Evolutionary conservation across 169 alveolate genomes (phyloP).

Genomic region (Plasmodium falciparum): DNA sequence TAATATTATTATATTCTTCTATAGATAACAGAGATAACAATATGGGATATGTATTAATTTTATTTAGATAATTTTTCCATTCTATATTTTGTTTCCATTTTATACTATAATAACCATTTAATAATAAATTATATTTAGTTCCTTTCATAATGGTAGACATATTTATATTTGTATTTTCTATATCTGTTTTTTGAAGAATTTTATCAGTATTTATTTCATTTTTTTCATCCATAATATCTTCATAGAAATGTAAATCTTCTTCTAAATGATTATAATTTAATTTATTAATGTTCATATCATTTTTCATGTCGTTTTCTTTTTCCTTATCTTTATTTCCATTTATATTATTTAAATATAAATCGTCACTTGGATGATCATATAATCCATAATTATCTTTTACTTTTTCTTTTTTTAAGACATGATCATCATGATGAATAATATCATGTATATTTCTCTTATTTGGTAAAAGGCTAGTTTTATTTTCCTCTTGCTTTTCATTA

Average conservation of each 20-base stretch:
- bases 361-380: background rate
- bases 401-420: background rate
- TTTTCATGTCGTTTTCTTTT: background rate
- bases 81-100: slow-evolving; percentile 57
- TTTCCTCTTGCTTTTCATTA: slow-evolving; percentile 28
- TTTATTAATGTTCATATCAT: background rate
- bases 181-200: slow-evolving; percentile 14
- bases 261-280: background rate
- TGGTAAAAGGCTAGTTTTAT: background rate
- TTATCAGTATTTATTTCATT: slow-evolving; percentile 13
- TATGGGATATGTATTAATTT: slow-evolving; percentile 65
- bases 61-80: slow-evolving; percentile 63
- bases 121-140: slow-evolving; percentile 38
- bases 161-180: slow-evolving; percentile 48
- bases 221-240: slow-evolving; percentile 18
- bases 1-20: slow-evolving; percentile 60
- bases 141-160: slow-evolving; percentile 71
- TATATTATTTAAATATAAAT: background rate
- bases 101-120: slow-evolving; percentile 65
- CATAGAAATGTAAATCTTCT: background rate
- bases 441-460: background rate
- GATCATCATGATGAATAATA: background rate
- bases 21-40: slow-evolving; percentile 63
- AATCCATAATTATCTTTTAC: background rate
- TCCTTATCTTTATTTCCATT: background rate